Conservation (phyloP, 148 eudicot genomes). For the Dianthus caryophyllus region DNA sequence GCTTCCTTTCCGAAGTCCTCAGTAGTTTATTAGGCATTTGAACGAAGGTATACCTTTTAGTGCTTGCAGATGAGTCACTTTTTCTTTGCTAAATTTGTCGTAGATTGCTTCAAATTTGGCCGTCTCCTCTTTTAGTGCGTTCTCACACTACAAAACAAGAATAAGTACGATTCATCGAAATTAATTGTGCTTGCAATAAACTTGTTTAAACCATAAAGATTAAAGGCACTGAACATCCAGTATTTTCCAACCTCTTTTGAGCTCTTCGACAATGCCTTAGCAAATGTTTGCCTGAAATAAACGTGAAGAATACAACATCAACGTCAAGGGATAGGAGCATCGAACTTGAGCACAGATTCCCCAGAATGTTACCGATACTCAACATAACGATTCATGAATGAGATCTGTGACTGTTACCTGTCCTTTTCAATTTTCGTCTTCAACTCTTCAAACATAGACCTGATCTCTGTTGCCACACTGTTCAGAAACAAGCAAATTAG, state of each 20-base stretch:
- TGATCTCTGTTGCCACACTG: slow-evolving; percentile 77
- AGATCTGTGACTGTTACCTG: slow-evolving; percentile 64
- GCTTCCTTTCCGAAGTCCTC: neutral
- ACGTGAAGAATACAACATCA: slow-evolving; percentile 1
- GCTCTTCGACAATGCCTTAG: slow-evolving; percentile 71
- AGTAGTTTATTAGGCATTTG: neutral
- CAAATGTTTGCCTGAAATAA: slow-evolving; percentile 59
- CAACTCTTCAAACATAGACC: slow-evolving; percentile 68
- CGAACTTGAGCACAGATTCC: neutral
- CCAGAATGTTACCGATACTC: neutral
- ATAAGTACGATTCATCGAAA: no score
- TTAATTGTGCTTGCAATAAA: neutral
- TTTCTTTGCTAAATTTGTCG: slow-evolving; percentile 77
- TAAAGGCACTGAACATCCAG: neutral
- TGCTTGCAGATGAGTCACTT: slow-evolving; percentile 63
- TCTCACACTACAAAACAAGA: slow-evolving; percentile 74
- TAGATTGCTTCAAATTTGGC: slow-evolving; percentile 63
- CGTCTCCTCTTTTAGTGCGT: slow-evolving; percentile 62
- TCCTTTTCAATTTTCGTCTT: slow-evolving; percentile 81
- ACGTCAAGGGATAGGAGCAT: neutral
- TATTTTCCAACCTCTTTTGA: slow-evolving; percentile 67
- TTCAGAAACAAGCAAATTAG: neutral
- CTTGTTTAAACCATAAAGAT: neutral
- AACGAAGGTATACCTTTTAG: slow-evolving; percentile 52
- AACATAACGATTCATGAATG: neutral